Evolutionary conservation across 805 yeast species (phyloP).

Genomic region (Metschnikowia koreensis): DNA sequence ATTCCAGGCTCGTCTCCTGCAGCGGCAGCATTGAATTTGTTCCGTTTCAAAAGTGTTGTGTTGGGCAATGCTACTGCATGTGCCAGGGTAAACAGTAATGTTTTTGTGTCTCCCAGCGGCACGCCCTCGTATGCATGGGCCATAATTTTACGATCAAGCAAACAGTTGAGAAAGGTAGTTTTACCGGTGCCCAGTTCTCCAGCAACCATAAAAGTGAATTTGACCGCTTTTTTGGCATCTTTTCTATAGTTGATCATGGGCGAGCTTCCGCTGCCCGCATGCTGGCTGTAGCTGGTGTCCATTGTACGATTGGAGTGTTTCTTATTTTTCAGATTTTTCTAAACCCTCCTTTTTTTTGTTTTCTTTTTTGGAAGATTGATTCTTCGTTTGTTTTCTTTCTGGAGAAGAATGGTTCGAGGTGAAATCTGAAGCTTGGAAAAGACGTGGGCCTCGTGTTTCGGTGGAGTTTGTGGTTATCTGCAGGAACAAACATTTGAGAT

Average conservation of each 20-base stretch:
- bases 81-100: slow-evolving; percentile 57
- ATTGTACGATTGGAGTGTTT: slow-evolving; percentile 2
- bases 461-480: background rate
- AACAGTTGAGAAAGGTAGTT: slow-evolving; percentile 68
- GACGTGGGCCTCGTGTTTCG: background rate
- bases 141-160: slow-evolving; percentile 60
- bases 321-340: background rate
- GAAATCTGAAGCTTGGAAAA: background rate
- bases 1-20: slow-evolving; percentile 71
- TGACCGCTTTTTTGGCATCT: slow-evolving; percentile 70
- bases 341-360: background rate
- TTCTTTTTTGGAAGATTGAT: background rate
- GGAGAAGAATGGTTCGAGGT: background rate
- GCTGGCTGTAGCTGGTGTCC: slow-evolving; percentile 28
- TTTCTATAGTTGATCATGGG: slow-evolving; percentile 55
- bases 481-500: background rate
- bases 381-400: background rate
- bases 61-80: slow-evolving; percentile 52
- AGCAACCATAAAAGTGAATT: slow-evolving; percentile 69
- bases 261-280: slow-evolving; percentile 27
- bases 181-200: slow-evolving; percentile 79
- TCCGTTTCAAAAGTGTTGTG: slow-evolving; percentile 54
- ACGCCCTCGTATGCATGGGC: slow-evolving; percentile 53
- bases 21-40: slow-evolving; percentile 58
- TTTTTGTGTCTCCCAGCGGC: slow-evolving; percentile 38